Base-by-base conservation (phyloP, 2,329 filamentous ascomycete genomes). In the Dothistroma septosporum region DNA sequence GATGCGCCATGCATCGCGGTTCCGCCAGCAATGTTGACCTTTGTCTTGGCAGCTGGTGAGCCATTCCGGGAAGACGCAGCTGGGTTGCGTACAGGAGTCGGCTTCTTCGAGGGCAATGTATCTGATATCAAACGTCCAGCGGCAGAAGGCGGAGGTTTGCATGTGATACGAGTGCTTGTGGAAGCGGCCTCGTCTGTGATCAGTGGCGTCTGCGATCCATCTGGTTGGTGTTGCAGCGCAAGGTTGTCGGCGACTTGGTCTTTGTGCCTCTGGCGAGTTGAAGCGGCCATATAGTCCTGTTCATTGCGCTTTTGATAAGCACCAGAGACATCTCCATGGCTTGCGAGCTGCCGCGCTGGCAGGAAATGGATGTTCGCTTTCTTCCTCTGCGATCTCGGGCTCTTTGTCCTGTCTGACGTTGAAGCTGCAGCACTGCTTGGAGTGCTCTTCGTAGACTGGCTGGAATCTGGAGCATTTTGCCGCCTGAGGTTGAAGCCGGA, bases 81-180 rank as follows among this genome's bases (percentile, higher is more conserved):
- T 14, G 58, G 59, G 4, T 46, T 22, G 14, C 22, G 19, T 16
- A 35, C 87, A 52, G 24, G 82, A 79, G 57, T 21, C 22, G 64
- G 84, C 81, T 65, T 83, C 76, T 74, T 87, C 3, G 67, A 63
- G 4, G 68, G 66, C 10, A 73, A 9, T 77, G 81, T 22, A 82
- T 97, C 93, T 0, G 91, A 94, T 58, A 96, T 91, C 44, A 97
- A 78, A 16, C 87, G 87, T 0, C 93, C 93, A 0, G 87, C 82
- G 10, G 89, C 88, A 2, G 89, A 89, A 1, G 86, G 85, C 1
- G 86, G 85, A 4, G 79, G 75, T 66, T 80, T 87, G 1, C 81
- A 65, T 12, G 76, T 33, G 76, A 76, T 61, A 74, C 77, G 59
- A 74, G 74, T 66, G 75, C 75, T 64, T 1, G 66, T 69, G 2